phyloP scores from a whole-genome alignment of 345 rosid species.

The Lepidium aucheri region DNA sequence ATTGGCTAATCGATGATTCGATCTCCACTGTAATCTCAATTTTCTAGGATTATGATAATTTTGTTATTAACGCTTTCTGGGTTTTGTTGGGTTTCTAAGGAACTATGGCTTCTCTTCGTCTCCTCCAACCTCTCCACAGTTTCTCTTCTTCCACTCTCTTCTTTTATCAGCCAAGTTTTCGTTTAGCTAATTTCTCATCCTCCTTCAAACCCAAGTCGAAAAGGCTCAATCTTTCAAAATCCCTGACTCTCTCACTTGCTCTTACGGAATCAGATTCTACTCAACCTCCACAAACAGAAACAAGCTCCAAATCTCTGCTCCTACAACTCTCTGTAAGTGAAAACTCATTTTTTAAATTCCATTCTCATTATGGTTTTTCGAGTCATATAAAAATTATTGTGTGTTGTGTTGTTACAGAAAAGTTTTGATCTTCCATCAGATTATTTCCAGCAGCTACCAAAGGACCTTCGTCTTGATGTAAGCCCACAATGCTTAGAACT shows the following conservation, averaged over 20 bases:
- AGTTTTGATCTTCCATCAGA: slow-evolving; percentile 79
- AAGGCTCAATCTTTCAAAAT: slow-evolving; percentile 24
- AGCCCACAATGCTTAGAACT: slow-evolving; percentile 2
- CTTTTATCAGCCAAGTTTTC: slow-evolving; percentile 22
- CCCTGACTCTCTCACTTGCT: slow-evolving; percentile 36
- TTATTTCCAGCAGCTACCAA: slow-evolving; percentile 58
- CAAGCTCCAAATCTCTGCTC: slow-evolving; percentile 44
- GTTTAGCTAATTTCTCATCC: slow-evolving; percentile 17
- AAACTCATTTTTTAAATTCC: not conserved
- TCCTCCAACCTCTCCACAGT: slow-evolving; percentile 32
- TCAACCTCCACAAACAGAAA: slow-evolving; percentile 41
- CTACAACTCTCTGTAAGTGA: slow-evolving; percentile 54
- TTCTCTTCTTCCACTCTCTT: slow-evolving; percentile 24
- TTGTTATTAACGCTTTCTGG: not conserved
- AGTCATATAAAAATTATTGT: not conserved
- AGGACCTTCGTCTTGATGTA: slow-evolving; percentile 83
- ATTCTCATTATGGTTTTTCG: not conserved
- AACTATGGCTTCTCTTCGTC: slow-evolving; percentile 37
- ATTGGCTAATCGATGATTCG: not conserved
- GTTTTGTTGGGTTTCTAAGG: not conserved
- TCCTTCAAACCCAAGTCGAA: slow-evolving; percentile 21
- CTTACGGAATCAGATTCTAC: slow-evolving; percentile 68
- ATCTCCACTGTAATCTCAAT: not conserved
- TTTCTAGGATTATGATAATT: not conserved
- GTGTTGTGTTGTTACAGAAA: slow-evolving; percentile 41